Evolutionary conservation across 2,329 filamentous ascomycete species (phyloP).

Genomic region (Dryadomyces sulphureus): DNA sequence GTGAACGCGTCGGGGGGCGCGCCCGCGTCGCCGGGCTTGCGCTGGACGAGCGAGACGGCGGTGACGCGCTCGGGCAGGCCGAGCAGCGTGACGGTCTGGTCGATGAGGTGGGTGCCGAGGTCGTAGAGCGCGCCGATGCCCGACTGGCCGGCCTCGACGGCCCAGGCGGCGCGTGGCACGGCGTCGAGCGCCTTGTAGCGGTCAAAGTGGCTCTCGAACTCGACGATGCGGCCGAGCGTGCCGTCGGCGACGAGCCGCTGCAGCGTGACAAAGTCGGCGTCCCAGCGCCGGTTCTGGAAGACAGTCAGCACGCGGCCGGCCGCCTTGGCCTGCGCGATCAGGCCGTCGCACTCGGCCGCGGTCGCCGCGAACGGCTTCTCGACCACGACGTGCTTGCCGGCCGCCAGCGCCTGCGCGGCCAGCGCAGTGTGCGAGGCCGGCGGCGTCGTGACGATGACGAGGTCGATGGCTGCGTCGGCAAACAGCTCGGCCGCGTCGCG

Average conservation of each 20-base stretch:
- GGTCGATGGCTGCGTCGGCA: conserved; percentile 48
- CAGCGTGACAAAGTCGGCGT: conserved; percentile 61
- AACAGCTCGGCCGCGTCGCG: conserved; percentile 47
- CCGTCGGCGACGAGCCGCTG: conserved; percentile 43
- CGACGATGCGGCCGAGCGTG: conserved; percentile 54
- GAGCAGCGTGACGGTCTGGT: conserved; percentile 49
- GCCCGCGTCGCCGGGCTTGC: background rate
- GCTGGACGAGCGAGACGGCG: conserved; percentile 46
- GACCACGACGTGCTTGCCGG: conserved; percentile 63
- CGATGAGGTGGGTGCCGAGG: conserved; percentile 58
- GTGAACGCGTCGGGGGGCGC: background rate
- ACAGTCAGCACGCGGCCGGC: conserved; percentile 43
- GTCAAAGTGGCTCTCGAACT: conserved; percentile 72
- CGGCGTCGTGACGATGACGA: conserved; percentile 57
- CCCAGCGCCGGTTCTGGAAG: conserved; percentile 68
- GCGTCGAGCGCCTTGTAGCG: conserved; percentile 49
- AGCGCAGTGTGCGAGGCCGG: conserved; percentile 57
- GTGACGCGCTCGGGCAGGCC: conserved; percentile 44
- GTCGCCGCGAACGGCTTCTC: conserved; percentile 76
- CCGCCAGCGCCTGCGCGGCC: conserved; percentile 47
- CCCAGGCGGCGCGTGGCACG: conserved; percentile 49
- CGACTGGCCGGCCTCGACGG: conserved; percentile 26
- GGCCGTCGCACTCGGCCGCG: conserved; percentile 47
- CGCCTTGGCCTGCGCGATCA: conserved; percentile 39
- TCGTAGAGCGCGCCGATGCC: conserved; percentile 59